Base-by-base conservation (phyloP, 352 stramenopile species). In the Albugo laibachii region DNA sequence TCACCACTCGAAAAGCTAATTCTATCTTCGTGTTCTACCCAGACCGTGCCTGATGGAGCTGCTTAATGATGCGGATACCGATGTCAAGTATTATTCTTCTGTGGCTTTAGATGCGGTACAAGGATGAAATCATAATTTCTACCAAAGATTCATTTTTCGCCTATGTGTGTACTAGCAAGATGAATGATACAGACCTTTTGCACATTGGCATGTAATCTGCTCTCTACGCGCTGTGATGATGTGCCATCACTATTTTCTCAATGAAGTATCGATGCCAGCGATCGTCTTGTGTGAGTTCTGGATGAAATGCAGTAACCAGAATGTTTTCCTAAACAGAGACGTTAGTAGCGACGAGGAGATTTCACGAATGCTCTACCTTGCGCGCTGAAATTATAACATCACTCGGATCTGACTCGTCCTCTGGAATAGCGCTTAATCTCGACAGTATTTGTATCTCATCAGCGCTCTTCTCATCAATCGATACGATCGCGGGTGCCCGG, bases 191-290 rank as follows among this genome's bases (percentile, higher is more conserved):
- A 41, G 16, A 41, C 14, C 36, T 14, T 24, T 43, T 3, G 8
- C 20, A 8, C 8, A 8, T 8, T 3, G 38, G 38, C 16, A 3
- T 8, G 3, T 3, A 24, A 24, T 8, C 20, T 43, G 16, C 3
- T 43, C 38, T 43, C 38, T 43, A 43, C 38, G 38, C 20, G 16
- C 3, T 8, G 38, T 43, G 38, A 24, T 10, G 8, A 43, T 43
- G 47, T 14, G 72, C 66, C 18, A 80, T 53, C 37, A 73, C 64
- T 36, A 86, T 60, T n/a, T 57, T 61, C 50, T 87, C 63, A 37
- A 94, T 55, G 63, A 97, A 98, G 57, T 96, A 97, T 49, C 84
- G 63, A 61, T 98, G 91, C 92, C 92, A 98, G 40, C 83, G 68
- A 47, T 81, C 58, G 57, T 97, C 89, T n/a, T 67, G 55, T 34